A percentile compares a stretch with the other conserved stretches of the same genome.
Conservation (phyloP, 768 basidiomycete species). For the Pholiota molesta region DNA sequence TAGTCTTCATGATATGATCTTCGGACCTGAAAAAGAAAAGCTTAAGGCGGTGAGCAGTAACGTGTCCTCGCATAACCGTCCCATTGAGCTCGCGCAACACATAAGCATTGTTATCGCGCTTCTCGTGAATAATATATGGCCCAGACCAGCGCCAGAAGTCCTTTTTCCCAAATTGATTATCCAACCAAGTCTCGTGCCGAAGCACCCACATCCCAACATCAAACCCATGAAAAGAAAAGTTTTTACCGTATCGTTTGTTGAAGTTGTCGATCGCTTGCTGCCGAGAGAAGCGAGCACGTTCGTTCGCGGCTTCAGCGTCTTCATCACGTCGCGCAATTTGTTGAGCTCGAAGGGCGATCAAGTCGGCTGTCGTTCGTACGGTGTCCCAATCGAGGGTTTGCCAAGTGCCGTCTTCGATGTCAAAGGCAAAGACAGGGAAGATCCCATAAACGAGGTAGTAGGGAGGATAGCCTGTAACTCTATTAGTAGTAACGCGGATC, state of each 20-base stretch:
- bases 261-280: conserved; percentile 26
- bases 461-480: conserved; percentile 33
- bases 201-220: conserved; percentile 32
- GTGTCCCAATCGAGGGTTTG: conserved; percentile 27
- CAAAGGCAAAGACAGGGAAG: conserved; percentile 30
- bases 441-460: conserved; percentile 34
- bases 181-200: conserved; percentile 32
- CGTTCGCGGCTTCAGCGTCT: conserved; percentile 15
- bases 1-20: conserved; percentile 19
- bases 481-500: too few relatives aligned
- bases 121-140: conserved; percentile 30
- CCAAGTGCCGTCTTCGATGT: conserved; percentile 32
- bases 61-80: conserved; percentile 19
- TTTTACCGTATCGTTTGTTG: conserved; percentile 14
- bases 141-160: conserved; percentile 30
- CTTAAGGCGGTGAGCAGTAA: conserved; percentile 19
- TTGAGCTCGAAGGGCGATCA: too few relatives aligned
- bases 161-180: conserved; percentile 32
- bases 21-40: conserved; percentile 21
- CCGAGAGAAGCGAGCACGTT: conserved; percentile 14
- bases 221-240: conserved; percentile 22
- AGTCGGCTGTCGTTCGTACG: conserved; percentile 25
- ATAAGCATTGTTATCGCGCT: conserved; percentile 7
- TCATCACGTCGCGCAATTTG: conserved; percentile 26
- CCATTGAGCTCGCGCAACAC: conserved; percentile 17